These are phyloP conservation scores for Lachnellula arida DNA, from an alignment of 2,329 filamentous ascomycete species.

Conservation along the genomic window DNA sequence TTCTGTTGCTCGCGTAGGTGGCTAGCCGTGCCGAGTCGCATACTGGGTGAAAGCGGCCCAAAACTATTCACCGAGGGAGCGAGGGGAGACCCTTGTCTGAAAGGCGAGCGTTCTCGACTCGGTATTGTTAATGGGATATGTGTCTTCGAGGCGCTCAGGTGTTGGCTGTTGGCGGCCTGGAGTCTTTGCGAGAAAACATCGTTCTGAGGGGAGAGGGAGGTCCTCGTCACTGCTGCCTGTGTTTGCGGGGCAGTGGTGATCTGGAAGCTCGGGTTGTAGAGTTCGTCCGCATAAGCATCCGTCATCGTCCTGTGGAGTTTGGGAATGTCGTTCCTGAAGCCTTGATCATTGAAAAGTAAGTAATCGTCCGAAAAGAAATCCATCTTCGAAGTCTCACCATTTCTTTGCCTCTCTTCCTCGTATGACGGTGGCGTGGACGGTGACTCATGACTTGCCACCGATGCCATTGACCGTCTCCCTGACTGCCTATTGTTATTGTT, in stretches of 20 bases:
- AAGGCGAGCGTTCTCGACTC: slow-evolving; percentile 72
- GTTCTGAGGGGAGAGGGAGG: slow-evolving; percentile 47
- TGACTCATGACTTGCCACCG: slow-evolving; percentile 58
- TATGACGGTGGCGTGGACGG: slow-evolving; percentile 51
- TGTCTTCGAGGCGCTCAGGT: slow-evolving; percentile 55
- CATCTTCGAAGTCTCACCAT: slow-evolving; percentile 45
- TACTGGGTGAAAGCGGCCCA: slow-evolving; percentile 29
- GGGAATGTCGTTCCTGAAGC: slow-evolving; percentile 56
- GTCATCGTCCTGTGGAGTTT: slow-evolving; percentile 85
- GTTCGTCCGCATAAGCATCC: slow-evolving; percentile 77
- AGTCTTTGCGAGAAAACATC: slow-evolving; percentile 70
- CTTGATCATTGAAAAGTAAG: slow-evolving; percentile 54
- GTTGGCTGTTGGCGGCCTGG: slow-evolving; percentile 72
- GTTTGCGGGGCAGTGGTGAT: slow-evolving; percentile 50
- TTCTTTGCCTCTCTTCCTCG: slow-evolving; percentile 49
- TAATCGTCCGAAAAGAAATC: slow-evolving; percentile 53
- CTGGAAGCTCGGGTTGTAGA: slow-evolving; percentile 68
- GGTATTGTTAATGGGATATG: slow-evolving; percentile 40
- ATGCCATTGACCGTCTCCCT: slow-evolving; percentile 45
- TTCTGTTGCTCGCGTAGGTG: slow-evolving; percentile 58
- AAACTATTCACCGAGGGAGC: slow-evolving; percentile 41
- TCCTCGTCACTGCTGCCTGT: slow-evolving; percentile 31
- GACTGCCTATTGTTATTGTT: slow-evolving; percentile 5
- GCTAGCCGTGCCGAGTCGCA: slow-evolving; percentile 50
- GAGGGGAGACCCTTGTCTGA: slow-evolving; percentile 65